Evolutionary conservation across 1,284 basidiomycete genomes (phyloP).

Genomic region (Agroathelia rolfsii): DNA sequence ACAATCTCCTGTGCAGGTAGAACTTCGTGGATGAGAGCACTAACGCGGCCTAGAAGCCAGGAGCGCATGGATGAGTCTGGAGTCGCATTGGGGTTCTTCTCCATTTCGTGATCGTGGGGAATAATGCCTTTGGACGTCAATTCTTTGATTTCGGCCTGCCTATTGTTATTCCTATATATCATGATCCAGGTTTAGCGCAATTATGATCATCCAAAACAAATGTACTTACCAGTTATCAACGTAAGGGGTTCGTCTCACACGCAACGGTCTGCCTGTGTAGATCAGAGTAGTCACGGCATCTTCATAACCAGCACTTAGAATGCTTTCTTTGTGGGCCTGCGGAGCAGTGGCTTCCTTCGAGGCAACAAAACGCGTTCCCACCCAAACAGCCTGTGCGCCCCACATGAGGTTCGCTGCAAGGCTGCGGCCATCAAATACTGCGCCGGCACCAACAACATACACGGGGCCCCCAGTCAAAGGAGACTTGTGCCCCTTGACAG

Average conservation of each 20-base stretch:
- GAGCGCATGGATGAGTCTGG: slow-evolving; percentile 23
- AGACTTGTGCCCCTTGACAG: slow-evolving; percentile 61
- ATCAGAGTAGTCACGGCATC: slow-evolving; percentile 75
- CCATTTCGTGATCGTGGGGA: slow-evolving; percentile 60
- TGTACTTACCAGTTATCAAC: slow-evolving; percentile 60
- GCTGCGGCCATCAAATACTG: slow-evolving; percentile 76
- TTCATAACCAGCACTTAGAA: slow-evolving; percentile 55
- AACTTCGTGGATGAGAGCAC: slow-evolving; percentile 65
- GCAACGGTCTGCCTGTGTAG: slow-evolving; percentile 80
- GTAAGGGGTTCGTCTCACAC: slow-evolving; percentile 74
- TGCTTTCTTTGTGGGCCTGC: slow-evolving; percentile 72
- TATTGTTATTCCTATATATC: slow-evolving; percentile 45
- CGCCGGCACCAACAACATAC: slow-evolving; percentile 79
- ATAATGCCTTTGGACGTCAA: slow-evolving; percentile 71
- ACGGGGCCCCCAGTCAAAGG: slow-evolving; percentile 73
- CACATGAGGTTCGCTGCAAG: slow-evolving; percentile 80
- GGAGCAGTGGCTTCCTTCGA: slow-evolving; percentile 72
- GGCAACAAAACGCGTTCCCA: slow-evolving; percentile 85
- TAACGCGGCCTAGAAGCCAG: slow-evolving; percentile 79
- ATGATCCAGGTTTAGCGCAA: no score
- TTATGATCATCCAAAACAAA: slow-evolving; percentile 2
- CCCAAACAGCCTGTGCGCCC: slow-evolving; percentile 74
- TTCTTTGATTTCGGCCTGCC: slow-evolving; percentile 65
- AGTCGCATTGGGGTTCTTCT: slow-evolving; percentile 68
- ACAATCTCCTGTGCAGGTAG: slow-evolving; percentile 74